Base-by-base conservation (phyloP, 225 moss, liverwort and hornwort genomes). In the Pleurozium schreberi region DNA sequence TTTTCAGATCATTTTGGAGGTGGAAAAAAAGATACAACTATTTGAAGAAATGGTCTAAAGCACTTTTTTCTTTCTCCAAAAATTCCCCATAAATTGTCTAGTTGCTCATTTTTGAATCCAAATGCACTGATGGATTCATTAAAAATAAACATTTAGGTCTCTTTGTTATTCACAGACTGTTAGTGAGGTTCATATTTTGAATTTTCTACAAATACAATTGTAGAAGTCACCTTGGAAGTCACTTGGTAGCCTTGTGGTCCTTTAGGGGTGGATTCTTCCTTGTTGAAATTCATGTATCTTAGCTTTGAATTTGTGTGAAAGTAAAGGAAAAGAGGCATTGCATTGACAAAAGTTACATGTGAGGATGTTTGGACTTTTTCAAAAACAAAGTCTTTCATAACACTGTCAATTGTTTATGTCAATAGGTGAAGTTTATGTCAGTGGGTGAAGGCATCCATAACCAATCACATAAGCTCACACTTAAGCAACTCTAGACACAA, bases 231-330 rank as follows among this genome's bases (percentile, higher is more conserved):
- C n/a, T n/a, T n/a, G n/a, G n/a, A n/a, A n/a, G n/a, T n/a, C 11
- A 36, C 20, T 1, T 21, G 2, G 2, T n/a, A 2, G n/a, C 6
- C 11, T n/a, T n/a, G 12, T 67, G 3, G 12, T 12, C n/a, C 12
- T 68, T 68, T 2, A 12, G 4, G n/a, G 12, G 4, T 22, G 22
- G 40, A 47, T 5, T 31, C 11, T 10, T 31, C 0, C 2, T 74
- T 1, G 1, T 3, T 47, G 5, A 6, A 31, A 74, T 1, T 49
- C 6, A 18, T 74, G 18, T 47, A 0, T 73, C 2, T 6, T 1
- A 1, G 1, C 9, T 47, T 49, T 31, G 2, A 31, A 47, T 47
- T 49, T 74, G 18, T 49, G 11, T 18, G 11, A 11, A 47, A 10
- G 3, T 74, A 3, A 47, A 45, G 10, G 8, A 1, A 3, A 73